Evolutionary conservation across 352 stramenopile species (phyloP).

Genomic region (Pythium sukuiense): DNA sequence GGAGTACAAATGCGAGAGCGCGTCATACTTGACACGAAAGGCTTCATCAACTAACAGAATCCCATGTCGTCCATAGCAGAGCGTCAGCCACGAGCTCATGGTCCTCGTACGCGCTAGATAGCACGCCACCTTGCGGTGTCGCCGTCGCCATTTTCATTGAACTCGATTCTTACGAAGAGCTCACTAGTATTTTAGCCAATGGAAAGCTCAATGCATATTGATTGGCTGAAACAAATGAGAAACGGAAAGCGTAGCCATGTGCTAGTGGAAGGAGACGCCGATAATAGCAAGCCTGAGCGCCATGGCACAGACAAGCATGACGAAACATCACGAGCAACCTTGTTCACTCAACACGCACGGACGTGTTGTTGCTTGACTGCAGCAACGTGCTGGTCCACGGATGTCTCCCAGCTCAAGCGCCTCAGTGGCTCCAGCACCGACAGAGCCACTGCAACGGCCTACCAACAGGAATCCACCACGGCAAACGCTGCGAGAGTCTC

Average conservation of each 20-base stretch:
- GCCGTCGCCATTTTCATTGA: background rate
- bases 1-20: conserved; percentile 23
- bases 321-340: no score
- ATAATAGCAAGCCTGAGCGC: no score
- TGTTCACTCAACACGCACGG: no score
- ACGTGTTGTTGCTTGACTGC: no score
- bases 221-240: background rate
- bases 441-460: background rate
- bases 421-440: background rate
- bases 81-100: background rate
- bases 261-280: no score
- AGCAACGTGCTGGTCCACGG: background rate
- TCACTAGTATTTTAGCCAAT: background rate
- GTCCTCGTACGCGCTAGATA: background rate
- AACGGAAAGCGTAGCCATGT: background rate
- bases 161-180: background rate
- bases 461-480: background rate
- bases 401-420: background rate
- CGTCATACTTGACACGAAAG: conserved; percentile 25
- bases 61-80: background rate
- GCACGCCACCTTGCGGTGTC: background rate
- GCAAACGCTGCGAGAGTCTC: background rate
- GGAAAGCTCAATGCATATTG: background rate
- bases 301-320: no score
- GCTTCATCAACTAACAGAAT: background rate